Percentiles rank a stretch among this genome's conserved stretches.
Evolutionary conservation across 2,329 filamentous ascomycete species (phyloP).

Genomic region (Zarea fungicola): DNA sequence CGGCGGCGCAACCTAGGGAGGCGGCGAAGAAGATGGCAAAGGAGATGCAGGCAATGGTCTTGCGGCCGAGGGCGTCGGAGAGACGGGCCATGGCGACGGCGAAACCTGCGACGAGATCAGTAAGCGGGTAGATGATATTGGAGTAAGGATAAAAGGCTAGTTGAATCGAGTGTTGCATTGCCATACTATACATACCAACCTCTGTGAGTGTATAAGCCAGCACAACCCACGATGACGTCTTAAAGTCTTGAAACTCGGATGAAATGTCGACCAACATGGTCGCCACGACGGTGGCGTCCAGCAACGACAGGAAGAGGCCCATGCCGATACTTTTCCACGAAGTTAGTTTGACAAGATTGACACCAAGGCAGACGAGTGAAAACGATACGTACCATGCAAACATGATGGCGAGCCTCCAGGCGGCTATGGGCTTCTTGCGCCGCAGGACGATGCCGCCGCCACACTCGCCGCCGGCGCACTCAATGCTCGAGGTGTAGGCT

Average conservation of each 20-base stretch:
- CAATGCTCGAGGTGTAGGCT: background rate
- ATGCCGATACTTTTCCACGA: constrained; percentile 7
- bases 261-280: constrained; percentile 15
- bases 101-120: constrained; percentile 13
- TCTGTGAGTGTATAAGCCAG: constrained; percentile 14
- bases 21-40: constrained; percentile 18
- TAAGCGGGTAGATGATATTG: background rate
- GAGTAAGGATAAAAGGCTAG: background rate
- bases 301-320: constrained; percentile 13
- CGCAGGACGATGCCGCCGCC: constrained; percentile 12
- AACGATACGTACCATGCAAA: constrained; percentile 14
- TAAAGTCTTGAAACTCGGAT: constrained; percentile 10
- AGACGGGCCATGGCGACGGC: constrained; percentile 17
- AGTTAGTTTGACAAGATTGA: background rate
- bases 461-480: background rate
- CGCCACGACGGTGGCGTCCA: constrained; percentile 14
- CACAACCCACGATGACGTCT: constrained; percentile 12
- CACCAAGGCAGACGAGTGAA: background rate
- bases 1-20: constrained; percentile 16
- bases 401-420: constrained; percentile 15
- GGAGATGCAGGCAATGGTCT: constrained; percentile 10
- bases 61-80: constrained; percentile 17
- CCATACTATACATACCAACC: constrained; percentile 12
- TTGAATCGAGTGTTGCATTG: too few relatives aligned
- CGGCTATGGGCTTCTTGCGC: constrained; percentile 17